Evolutionary conservation across 768 basidiomycete species (phyloP), one percentile per base, ranked within the genome.

Genomic region (Pluteus cervinus): DNA sequence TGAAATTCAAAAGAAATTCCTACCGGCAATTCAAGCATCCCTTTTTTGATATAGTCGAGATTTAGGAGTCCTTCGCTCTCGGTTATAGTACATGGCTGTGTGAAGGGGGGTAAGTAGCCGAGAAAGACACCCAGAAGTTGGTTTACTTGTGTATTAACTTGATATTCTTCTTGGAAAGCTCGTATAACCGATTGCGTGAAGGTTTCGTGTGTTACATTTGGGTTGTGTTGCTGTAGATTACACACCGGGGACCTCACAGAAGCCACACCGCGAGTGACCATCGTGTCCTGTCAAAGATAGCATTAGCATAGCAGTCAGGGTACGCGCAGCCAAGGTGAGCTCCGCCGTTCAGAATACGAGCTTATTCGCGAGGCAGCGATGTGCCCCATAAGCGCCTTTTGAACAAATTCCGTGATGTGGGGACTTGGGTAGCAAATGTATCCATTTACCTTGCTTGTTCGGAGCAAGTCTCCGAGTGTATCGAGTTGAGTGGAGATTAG

Each of bases 221-320:
- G 44, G 38, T 62, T 66, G 49, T 68, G 76, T 42, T 76, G 70
- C 24, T 63, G 67, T 22, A 98, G 68, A 48, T 96, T 98, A 51
- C 80, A 77, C 1, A 98, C 94, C 0, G 91, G 88, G 2, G 94
- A 96, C 33, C 89, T 83, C 11, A 97, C 87, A 16, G 92, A 97
- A 1, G 81, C 77, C 26, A 97, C 85, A 1, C 89, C 88, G 56
- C 81, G 86, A 2, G 89, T 88, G 23, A 77, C 56, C 72, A 97
- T 86, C 12, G 76, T 72, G 10, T 76, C 76, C 90, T 94, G 50
- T 18, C 2, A 36, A n/a, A n/a, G n/a, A n/a, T n/a, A n/a, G n/a
- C n/a, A n/a, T n/a, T n/a, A n/a, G n/a, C n/a, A n/a, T n/a, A n/a
- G n/a, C n/a, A n/a, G n/a, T n/a, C n/a, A n/a, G n/a, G n/a, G n/a